These are phyloP conservation scores for Phytomonas francai DNA, from an alignment of 208 protist genomes.

Conservation along the genomic window DNA sequence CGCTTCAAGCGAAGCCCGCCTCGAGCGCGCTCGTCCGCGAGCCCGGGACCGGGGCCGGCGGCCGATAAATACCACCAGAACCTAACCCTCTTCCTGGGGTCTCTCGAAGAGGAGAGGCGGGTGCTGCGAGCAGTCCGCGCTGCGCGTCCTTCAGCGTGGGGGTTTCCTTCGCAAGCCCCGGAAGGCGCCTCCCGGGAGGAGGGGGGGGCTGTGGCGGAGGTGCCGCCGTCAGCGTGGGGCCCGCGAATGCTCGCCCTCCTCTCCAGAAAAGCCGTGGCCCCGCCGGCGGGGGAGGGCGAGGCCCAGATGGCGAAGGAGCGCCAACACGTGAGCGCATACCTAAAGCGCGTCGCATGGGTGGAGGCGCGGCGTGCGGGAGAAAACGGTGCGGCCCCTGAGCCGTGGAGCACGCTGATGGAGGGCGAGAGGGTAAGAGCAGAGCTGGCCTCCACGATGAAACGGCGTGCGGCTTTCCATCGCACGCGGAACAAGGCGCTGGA, in stretches of 20 bases:
- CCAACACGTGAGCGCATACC: slow-evolving; percentile 38
- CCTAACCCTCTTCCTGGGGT: no score
- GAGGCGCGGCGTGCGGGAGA: slow-evolving; percentile 20
- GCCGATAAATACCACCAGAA: no score
- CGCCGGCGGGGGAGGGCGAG: not conserved
- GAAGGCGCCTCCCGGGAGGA: slow-evolving; percentile 1
- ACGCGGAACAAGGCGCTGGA: slow-evolving; percentile 15
- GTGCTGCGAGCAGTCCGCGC: slow-evolving; percentile 13
- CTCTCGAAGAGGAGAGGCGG: slow-evolving; percentile 14
- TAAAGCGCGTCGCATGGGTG: slow-evolving; percentile 58
- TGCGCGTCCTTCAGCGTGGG: no score
- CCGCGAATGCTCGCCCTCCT: slow-evolving; percentile 19
- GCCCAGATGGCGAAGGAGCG: slow-evolving; percentile 19
- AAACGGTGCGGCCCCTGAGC: slow-evolving; percentile 11
- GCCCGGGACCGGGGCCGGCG: no score
- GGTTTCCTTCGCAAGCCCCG: not conserved
- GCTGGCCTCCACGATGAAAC: slow-evolving; percentile 31
- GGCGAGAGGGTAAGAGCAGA: slow-evolving; percentile 36
- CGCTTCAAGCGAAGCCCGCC: no score
- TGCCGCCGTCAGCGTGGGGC: slow-evolving; percentile 14
- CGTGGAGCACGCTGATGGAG: slow-evolving; percentile 38
- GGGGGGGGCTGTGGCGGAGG: not conserved
- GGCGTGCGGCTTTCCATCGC: slow-evolving; percentile 47
- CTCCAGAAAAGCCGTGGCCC: slow-evolving; percentile 5
- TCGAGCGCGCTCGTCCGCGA: no score